Evolutionary conservation across 352 stramenopile species (phyloP).

Genomic region (Globisporangium okanoganense): DNA sequence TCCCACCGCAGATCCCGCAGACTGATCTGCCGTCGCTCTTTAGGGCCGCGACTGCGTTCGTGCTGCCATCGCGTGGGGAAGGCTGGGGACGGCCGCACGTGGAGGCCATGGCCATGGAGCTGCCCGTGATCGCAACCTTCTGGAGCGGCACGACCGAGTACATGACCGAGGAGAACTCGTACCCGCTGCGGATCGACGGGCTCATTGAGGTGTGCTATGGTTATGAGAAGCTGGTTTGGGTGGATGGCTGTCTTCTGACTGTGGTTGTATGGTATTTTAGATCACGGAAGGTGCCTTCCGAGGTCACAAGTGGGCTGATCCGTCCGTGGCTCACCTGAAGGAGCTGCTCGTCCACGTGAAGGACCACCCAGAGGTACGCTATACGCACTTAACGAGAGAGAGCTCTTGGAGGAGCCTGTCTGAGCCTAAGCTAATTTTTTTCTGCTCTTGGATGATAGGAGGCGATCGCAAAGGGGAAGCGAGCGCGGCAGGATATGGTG

Average conservation of each 20-base stretch:
- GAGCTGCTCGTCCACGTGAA: slow-evolving; percentile 59
- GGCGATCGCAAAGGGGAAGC: slow-evolving; percentile 55
- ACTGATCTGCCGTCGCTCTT: slow-evolving; percentile 60
- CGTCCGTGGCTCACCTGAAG: slow-evolving; percentile 66
- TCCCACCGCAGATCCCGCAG: slow-evolving; percentile 63
- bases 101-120: slow-evolving; percentile 92
- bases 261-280: slow-evolving; percentile 22
- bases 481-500: slow-evolving; percentile 80
- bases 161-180: slow-evolving; percentile 86
- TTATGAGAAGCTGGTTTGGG: not conserved
- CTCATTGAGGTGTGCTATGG: slow-evolving; percentile 51
- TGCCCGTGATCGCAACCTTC: slow-evolving; percentile 89
- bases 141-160: slow-evolving; percentile 90
- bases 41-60: slow-evolving; percentile 77
- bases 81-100: slow-evolving; percentile 92
- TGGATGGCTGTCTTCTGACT: slow-evolving; percentile 1
- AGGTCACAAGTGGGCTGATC: slow-evolving; percentile 84
- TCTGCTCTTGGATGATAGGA: slow-evolving; percentile 26
- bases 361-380: slow-evolving; percentile 46
- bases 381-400: not conserved
- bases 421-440: no score
- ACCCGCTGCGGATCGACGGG: slow-evolving; percentile 75
- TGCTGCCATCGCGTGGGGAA: slow-evolving; percentile 91
- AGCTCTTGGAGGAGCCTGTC: not conserved
- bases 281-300: slow-evolving; percentile 76